Evolutionary conservation across 108 stramenopile genomes (phyloP), one percentile per base, ranked within the genome.

Genomic region (Skeletonema marinoi): DNA sequence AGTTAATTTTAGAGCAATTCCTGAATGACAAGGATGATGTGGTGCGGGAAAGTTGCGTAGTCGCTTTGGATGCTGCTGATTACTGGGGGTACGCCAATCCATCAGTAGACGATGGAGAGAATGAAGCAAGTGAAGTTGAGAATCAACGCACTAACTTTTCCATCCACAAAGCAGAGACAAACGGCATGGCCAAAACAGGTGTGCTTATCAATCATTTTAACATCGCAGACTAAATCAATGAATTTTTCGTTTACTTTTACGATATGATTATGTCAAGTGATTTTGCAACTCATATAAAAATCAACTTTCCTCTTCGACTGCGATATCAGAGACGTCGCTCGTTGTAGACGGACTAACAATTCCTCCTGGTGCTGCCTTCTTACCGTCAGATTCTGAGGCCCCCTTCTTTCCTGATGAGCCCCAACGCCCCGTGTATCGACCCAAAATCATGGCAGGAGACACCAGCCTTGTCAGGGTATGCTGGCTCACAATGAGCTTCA

Each of bases 61-160:
- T 98, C 0, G 98, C 98, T 5, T 86, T 99, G 77, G 98, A 99
- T 87, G 96, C 97, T 31, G 96, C 94, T 30, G 98, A 98, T 78
- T 99, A 99, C 74, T 98, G 90, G 90, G 92, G 91, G n/a, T 88
- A 92, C 46, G 56, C 39, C 32, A 42, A 19, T 6, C 33, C 39
- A 59, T 19, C 59, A 33, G 51, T 56, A 3, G 35, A 66, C 8
- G 74, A 61, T 7, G 44, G 42, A 44, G 25, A 70, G 16, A 31
- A 46, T 25, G 41, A 36, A 6, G 61, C 0, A 50, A 44, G 30
- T 4, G 59, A 30, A 16, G 29, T 5, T 29, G 63, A 42, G 30
- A 30, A n/a, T 30, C 21, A 32, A 30, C 51, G 63, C 32, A 41
- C 11, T 17, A 78, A 74, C 35, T 83, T 83, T 36, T 78, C 78